These are phyloP conservation scores for Erucastrum elatum DNA, from an alignment of 345 rosid species.

Conservation along the genomic window DNA sequence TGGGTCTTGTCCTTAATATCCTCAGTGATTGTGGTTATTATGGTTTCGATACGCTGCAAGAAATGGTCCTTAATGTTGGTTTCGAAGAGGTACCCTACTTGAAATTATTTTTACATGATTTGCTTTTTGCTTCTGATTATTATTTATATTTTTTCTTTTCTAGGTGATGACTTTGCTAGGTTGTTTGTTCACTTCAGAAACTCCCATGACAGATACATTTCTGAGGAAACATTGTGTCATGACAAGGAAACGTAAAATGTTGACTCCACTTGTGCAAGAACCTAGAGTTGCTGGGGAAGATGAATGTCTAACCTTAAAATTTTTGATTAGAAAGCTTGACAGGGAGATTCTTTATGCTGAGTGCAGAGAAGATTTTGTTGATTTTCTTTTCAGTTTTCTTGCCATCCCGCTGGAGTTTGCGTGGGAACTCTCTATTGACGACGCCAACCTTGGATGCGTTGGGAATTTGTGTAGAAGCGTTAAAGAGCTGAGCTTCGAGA, in stretches of 20 bases:
- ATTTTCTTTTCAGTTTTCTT: slow-evolving; percentile 26
- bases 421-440: neutral
- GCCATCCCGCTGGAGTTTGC: slow-evolving; percentile 28
- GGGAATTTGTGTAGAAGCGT: slow-evolving; percentile 18
- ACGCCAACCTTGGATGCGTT: neutral
- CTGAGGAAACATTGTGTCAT: slow-evolving; percentile 15
- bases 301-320: neutral
- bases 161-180: slow-evolving; percentile 26
- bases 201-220: slow-evolving; percentile 29
- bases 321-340: slow-evolving; percentile 1
- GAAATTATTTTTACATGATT: neutral
- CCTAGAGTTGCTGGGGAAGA: neutral
- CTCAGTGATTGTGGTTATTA: slow-evolving; percentile 27
- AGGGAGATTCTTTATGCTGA: slow-evolving; percentile 12
- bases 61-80: slow-evolving; percentile 26
- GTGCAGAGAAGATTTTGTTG: slow-evolving; percentile 30
- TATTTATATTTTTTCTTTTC: neutral
- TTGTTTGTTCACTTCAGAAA: slow-evolving; percentile 11
- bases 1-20: slow-evolving; percentile 12
- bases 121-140: neutral
- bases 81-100: slow-evolving; percentile 18
- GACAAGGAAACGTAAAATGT: neutral
- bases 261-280: neutral
- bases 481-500: slow-evolving; percentile 6
- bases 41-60: slow-evolving; percentile 12